Evolutionary conservation across 2,329 filamentous ascomycete species (phyloP), one percentile per base, ranked within the genome.

Genomic region (Colletotrichum lupini): DNA sequence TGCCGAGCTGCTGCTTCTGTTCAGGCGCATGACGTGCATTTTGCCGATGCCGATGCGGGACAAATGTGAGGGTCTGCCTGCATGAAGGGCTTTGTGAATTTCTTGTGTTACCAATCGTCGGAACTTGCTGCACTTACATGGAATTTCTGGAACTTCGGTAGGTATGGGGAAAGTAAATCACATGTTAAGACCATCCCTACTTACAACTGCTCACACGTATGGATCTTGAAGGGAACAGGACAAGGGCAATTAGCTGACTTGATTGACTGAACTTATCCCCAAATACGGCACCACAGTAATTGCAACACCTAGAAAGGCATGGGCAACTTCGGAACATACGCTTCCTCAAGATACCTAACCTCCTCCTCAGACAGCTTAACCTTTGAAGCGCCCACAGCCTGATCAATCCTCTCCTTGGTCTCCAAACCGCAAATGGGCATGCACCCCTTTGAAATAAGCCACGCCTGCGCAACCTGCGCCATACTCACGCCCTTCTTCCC

Each of bases 321-420:
- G 1, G 59, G 26, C n/a, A 52, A 19, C 59, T 72, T 74, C 5
- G 68, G 59, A 35, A 72, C 28, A 12, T 74, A 72, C 37, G n/a
- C 28, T 11, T 72, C 72, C 46, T 74, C 72, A 1, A 74, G 26
- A 14, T 59, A 61, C 7, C 11, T 8, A 2, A 64, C 14, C 11
- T 73, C 61, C 6, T 72, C 46, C 32, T 12, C 49, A 4, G n/a
- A 61, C 53, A 74, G 12, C 32, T 61, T 16, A 12, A 74, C 49
- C 5, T 32, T 30, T 24, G 57, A 52, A 0, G 63, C 63, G 7
- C 22, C 63, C 9, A 68, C 32, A 4, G 72, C 72, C 46, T 72
- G 72, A 14, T 74, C 68, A 32, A 74, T 68, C 8, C 72, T 65
- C 59, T 74, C 72, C 26, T 30, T 22, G 22, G 35, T 74, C 53